Evolutionary conservation across 768 basidiomycete species (phyloP).

Genomic region (Mrakia gelida): DNA sequence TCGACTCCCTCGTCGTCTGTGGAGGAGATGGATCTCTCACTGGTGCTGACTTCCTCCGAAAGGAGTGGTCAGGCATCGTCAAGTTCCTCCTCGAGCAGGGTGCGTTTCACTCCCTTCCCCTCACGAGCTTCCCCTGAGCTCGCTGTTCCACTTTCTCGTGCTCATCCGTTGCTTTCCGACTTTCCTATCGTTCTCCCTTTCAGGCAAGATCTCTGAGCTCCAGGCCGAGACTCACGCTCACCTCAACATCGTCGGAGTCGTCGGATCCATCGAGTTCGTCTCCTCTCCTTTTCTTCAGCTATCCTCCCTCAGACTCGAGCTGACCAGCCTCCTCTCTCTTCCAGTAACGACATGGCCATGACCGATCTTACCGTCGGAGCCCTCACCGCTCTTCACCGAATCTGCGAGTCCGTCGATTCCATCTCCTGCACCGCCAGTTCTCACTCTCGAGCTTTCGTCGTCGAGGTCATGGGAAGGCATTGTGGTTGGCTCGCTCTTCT

Average conservation of each 20-base stretch:
- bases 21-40: slow-evolving; percentile 97
- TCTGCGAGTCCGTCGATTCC: slow-evolving; percentile 96
- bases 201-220: slow-evolving; percentile 69
- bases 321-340: background rate
- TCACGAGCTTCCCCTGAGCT: background rate
- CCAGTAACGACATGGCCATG: slow-evolving; percentile 88
- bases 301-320: background rate
- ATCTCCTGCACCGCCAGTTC: slow-evolving; percentile 95
- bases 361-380: slow-evolving; percentile 97
- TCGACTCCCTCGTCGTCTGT: slow-evolving; percentile 93
- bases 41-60: slow-evolving; percentile 86
- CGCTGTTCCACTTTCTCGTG: background rate
- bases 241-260: slow-evolving; percentile 94
- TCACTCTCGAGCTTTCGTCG: slow-evolving; percentile 93
- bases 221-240: slow-evolving; percentile 70
- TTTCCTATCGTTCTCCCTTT: background rate
- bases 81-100: slow-evolving; percentile 62
- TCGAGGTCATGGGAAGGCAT: slow-evolving; percentile 99
- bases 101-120: slow-evolving; percentile 38
- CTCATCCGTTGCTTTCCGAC: background rate
- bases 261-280: slow-evolving; percentile 81
- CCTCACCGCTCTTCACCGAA: slow-evolving; percentile 88
- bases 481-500: slow-evolving; percentile 98
- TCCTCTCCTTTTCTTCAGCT: background rate
- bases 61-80: slow-evolving; percentile 89